Base-by-base conservation (phyloP, 345 rosid species). In the Murraya paniculata region DNA sequence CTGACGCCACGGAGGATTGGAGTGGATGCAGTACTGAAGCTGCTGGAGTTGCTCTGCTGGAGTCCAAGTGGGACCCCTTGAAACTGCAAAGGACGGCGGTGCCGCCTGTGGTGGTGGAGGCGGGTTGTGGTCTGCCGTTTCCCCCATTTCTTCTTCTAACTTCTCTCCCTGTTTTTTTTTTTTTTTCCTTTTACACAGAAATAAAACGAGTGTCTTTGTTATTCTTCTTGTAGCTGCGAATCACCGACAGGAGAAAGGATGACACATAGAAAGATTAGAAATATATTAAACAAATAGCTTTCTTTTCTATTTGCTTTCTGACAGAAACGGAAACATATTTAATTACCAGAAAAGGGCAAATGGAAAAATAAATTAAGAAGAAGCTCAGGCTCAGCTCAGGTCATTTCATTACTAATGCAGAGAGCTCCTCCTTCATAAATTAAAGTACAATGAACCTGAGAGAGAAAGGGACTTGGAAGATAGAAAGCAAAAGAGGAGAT, bases 1-100 rank as follows among this genome's bases (percentile, higher is more conserved):
- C 97, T 90, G 74, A 95, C 99, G 85, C 99, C 98, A 96, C 36
- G 94, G 76, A 73, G 99, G 99, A 74, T 96, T 96, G 77, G 99
- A 94, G 82, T 94, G 92, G 98, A 96, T 96, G 98, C 98, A 96
- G 81, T 85, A 96, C 76, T 92, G 88, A 76, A 96, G 97, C 66
- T 92, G 98, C 76, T 82, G 92, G 78, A 96, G 98, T 82, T 92
- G 98, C 86, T 96, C 99, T 9, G 87, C 87, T 9, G 99, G 99
- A 76, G 88, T 36, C 95, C 95, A 96, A 74, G 65, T 84, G 69
- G 98, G 86, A 27, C 98, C 94, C 66, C 71, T 86, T 4, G 87
- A 73, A 38, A 80, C 21, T 13, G 82, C 97, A 73, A 91, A 80
- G 77, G 88, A 50, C 59, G 88, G 85, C 68, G 87, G 88, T 33